Evolutionary conservation across 441 rosid genomes (phyloP).

Genomic region (Adansonia madagascariensis): DNA sequence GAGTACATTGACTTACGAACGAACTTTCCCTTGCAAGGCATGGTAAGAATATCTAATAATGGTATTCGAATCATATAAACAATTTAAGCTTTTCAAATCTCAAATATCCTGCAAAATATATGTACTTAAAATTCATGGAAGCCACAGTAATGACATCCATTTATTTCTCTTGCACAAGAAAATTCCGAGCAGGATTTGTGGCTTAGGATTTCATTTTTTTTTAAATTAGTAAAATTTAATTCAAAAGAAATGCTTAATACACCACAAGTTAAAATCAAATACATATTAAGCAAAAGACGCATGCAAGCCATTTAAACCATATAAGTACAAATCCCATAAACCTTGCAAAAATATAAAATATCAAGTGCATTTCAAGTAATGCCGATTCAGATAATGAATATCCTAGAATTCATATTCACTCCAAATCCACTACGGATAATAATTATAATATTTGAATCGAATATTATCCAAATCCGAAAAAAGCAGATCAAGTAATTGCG

Average conservation of each 20-base stretch:
- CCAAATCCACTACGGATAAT: too few species aligned
- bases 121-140: not conserved
- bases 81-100: not conserved
- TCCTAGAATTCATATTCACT: too few species aligned
- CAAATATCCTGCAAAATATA: not conserved
- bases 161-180: not conserved
- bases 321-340: not conserved
- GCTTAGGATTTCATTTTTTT: not conserved
- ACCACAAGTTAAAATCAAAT: not conserved
- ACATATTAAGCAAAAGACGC: not conserved
- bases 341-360: not conserved
- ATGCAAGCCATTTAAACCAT: not conserved
- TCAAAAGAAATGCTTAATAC: not conserved
- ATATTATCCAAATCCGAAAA: too few species aligned
- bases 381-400: too few species aligned
- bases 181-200: not conserved
- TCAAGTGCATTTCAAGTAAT: not conserved
- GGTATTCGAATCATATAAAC: not conserved
- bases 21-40: not conserved
- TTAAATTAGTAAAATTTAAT: not conserved
- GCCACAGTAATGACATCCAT: not conserved
- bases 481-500: too few species aligned
- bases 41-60: not conserved
- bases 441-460: too few species aligned
- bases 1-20: not conserved